Conservation (phyloP, 106 monocot species). For the Allium sativum region DNA sequence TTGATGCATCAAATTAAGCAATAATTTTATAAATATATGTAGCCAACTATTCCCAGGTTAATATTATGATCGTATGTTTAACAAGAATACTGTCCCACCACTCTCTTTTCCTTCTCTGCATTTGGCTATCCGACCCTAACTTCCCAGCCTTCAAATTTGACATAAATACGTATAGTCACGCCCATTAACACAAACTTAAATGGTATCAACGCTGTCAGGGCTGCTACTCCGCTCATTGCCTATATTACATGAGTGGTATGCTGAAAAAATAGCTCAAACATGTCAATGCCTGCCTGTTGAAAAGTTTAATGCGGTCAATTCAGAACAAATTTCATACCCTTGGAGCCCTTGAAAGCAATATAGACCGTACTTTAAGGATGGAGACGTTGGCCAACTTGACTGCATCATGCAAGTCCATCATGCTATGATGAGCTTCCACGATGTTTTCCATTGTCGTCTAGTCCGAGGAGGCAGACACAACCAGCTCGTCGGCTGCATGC, state of each 20-base stretch:
- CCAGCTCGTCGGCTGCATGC: constrained; percentile 23
- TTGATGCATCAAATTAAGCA: too few relatives aligned
- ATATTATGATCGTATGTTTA: too few relatives aligned
- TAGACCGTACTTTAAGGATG: constrained; percentile 55
- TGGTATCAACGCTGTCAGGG: constrained; percentile 34
- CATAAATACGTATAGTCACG: constrained; percentile 19
- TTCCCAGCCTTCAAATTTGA: constrained; percentile 11
- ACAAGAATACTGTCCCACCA: constrained; percentile 92
- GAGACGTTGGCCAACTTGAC: constrained; percentile 42
- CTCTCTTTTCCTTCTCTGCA: constrained; percentile 55
- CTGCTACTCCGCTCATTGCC: constrained; percentile 29
- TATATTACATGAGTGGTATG: constrained; percentile 45
- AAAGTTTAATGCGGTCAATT: too few relatives aligned
- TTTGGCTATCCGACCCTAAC: constrained; percentile 8
- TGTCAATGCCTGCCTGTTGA: too few relatives aligned
- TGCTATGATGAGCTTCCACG: constrained; percentile 54
- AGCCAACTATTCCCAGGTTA: too few relatives aligned
- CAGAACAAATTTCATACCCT: constrained; percentile 47
- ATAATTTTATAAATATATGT: too few relatives aligned
- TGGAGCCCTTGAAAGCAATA: constrained; percentile 43
- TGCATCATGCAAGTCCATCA: constrained; percentile 26
- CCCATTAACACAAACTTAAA: constrained; percentile 63
- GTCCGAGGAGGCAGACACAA: constrained; percentile 42
- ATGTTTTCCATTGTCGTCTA: constrained; percentile 67
- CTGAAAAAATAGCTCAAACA: constrained; percentile 19